phyloP scores from a whole-genome alignment of 768 basidiomycete species.

The Arthromyces matolae region DNA sequence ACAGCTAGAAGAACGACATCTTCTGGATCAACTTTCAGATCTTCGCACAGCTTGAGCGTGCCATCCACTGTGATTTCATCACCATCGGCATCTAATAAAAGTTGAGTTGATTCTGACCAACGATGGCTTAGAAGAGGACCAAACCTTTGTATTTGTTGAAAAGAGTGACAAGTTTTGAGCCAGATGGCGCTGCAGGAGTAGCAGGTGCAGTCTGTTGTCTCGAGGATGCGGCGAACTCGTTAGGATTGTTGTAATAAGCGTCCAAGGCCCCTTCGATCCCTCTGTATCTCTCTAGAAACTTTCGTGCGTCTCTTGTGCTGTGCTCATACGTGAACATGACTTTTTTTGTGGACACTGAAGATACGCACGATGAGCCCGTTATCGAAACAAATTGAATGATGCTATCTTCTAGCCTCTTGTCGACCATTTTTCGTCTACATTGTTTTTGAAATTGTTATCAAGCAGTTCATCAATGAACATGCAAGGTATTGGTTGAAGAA shows the following conservation, averaged over 20 bases:
- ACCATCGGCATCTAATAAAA: slow-evolving; percentile 48
- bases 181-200: slow-evolving; percentile 35
- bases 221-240: slow-evolving; percentile 23
- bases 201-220: slow-evolving; percentile 16
- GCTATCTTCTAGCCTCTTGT: slow-evolving; percentile 46
- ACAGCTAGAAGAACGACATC: slow-evolving; percentile 80
- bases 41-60: slow-evolving; percentile 73
- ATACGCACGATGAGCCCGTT: slow-evolving; percentile 68
- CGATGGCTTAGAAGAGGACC: slow-evolving; percentile 14
- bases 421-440: slow-evolving; percentile 31
- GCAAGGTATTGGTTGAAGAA: too few relatives aligned
- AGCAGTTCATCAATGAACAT: too few relatives aligned
- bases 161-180: slow-evolving; percentile 49
- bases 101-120: too few relatives aligned
- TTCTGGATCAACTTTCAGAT: slow-evolving; percentile 67
- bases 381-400: slow-evolving; percentile 59
- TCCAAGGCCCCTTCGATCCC: slow-evolving; percentile 72
- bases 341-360: slow-evolving; percentile 1
- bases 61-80: slow-evolving; percentile 75
- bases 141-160: slow-evolving; percentile 72
- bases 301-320: slow-evolving; percentile 57
- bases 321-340: slow-evolving; percentile 25
- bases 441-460: too few relatives aligned
- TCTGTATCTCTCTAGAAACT: slow-evolving; percentile 67
- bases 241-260: slow-evolving; percentile 62